Evolutionary conservation across 2,329 filamentous ascomycete genomes (phyloP).

Genomic region (Mycocentrospora acerina): DNA sequence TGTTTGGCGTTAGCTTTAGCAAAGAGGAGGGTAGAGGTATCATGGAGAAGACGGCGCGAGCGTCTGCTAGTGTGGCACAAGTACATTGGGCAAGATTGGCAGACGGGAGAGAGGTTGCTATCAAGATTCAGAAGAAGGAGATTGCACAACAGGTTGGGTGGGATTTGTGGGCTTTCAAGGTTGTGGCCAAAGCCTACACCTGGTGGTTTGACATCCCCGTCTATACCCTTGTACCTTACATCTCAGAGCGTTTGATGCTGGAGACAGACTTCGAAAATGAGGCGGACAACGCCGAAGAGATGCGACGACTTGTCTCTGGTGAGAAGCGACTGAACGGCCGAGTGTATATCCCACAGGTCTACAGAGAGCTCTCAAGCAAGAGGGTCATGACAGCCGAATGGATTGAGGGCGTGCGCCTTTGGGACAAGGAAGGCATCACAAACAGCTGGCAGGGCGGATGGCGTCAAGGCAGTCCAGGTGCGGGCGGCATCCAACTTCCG

Average conservation of each 20-base stretch:
- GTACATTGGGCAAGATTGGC: slow-evolving; percentile 89
- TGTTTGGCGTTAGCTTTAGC: slow-evolving; percentile 85
- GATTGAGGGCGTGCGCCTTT: slow-evolving; percentile 92
- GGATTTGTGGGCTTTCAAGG: slow-evolving; percentile 96
- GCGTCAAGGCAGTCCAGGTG: slow-evolving; percentile 75
- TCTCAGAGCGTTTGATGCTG: slow-evolving; percentile 84
- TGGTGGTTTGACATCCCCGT: slow-evolving; percentile 91
- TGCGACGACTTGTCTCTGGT: slow-evolving; percentile 72
- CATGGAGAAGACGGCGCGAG: slow-evolving; percentile 71
- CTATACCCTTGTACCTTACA: slow-evolving; percentile 87
- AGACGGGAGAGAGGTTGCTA: slow-evolving; percentile 87
- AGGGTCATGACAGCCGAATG: slow-evolving; percentile 93
- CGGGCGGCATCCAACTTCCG: slow-evolving; percentile 66
- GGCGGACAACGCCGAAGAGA: slow-evolving; percentile 81
- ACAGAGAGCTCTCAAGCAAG: slow-evolving; percentile 77
- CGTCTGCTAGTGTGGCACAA: slow-evolving; percentile 90
- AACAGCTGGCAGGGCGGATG: slow-evolving; percentile 76
- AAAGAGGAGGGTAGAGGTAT: slow-evolving; percentile 64
- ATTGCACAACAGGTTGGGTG: slow-evolving; percentile 87
- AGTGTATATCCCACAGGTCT: slow-evolving; percentile 86
- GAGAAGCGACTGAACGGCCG: slow-evolving; percentile 76
- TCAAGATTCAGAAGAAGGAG: slow-evolving; percentile 96
- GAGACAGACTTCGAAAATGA: slow-evolving; percentile 96
- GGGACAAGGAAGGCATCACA: slow-evolving; percentile 84
- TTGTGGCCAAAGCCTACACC: slow-evolving; percentile 79